phyloP scores from a whole-genome alignment of 83 land plant species.

The Thuja plicata region DNA sequence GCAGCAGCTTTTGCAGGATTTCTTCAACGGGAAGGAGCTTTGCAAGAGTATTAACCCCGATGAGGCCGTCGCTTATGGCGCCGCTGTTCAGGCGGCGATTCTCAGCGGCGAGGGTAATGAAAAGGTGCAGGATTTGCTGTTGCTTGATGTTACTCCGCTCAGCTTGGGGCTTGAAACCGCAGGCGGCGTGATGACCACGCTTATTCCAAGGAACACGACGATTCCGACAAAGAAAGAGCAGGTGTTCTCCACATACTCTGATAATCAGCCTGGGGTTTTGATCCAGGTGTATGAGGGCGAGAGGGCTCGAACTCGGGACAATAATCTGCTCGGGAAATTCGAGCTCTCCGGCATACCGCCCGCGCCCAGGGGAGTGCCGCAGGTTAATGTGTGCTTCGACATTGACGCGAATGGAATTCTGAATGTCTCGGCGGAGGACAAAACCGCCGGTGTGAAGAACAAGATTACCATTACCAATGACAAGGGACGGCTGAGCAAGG shows the following conservation, averaged over 20 bases:
- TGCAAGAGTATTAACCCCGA: constrained; percentile 77
- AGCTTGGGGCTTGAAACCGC: constrained; percentile 66
- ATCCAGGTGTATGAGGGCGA: constrained; percentile 76
- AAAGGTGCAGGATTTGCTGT: constrained; percentile 68
- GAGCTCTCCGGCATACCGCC: constrained; percentile 73
- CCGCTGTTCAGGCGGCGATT: constrained; percentile 73
- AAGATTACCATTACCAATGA: constrained; percentile 74
- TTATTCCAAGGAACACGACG: constrained; percentile 71
- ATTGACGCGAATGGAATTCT: constrained; percentile 73
- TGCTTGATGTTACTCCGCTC: constrained; percentile 68
- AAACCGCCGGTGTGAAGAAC: constrained; percentile 75
- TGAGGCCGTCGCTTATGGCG: constrained; percentile 75
- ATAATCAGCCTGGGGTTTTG: constrained; percentile 66
- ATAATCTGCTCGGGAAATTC: constrained; percentile 63
- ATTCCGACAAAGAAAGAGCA: constrained; percentile 71
- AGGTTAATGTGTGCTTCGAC: constrained; percentile 71
- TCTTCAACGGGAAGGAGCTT: constrained; percentile 75
- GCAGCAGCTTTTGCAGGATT: constrained; percentile 65
- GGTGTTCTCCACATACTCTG: constrained; percentile 66
- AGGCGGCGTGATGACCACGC: constrained; percentile 66
- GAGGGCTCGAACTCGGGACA: constrained; percentile 55
- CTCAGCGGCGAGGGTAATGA: constrained; percentile 62
- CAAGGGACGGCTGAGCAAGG: constrained; percentile 68
- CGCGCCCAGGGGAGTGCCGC: constrained; percentile 64
- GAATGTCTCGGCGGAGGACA: constrained; percentile 72